These are phyloP conservation scores for Triticum aestivum DNA, from an alignment of 176 grass and related monocot species.

Conservation along the genomic window DNA sequence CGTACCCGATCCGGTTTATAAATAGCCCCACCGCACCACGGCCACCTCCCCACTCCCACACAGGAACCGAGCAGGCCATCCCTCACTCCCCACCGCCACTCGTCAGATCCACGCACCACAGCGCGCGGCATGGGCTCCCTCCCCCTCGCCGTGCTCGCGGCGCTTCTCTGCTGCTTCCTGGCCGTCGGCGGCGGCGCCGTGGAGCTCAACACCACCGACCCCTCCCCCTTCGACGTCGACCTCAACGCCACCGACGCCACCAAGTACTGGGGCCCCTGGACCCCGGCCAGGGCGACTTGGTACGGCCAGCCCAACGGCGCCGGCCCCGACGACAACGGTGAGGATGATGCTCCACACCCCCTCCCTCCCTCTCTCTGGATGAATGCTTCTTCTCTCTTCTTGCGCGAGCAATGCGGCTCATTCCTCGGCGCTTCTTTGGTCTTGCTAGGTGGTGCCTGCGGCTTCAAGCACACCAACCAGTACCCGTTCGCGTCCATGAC, in stretches of 20 bases:
- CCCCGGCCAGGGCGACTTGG: constrained; percentile 69
- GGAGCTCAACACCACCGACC: constrained; percentile 19
- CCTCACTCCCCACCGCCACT: neutral
- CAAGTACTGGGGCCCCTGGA: constrained; percentile 48
- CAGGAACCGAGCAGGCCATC: neutral
- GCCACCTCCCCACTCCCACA: constrained; percentile 10
- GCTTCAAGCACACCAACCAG: constrained; percentile 69
- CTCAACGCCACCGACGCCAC: constrained; percentile 41
- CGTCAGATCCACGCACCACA: constrained; percentile 5
- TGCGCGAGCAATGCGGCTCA: constrained; percentile 33
- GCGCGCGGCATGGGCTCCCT: neutral
- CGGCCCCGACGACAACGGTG: constrained; percentile 81
- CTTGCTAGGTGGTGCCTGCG: constrained; percentile 73
- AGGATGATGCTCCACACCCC: neutral
- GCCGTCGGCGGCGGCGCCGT: constrained; percentile 18
- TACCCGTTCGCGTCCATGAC: constrained; percentile 77
- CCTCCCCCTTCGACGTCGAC: neutral
- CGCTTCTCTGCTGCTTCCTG: constrained; percentile 9
- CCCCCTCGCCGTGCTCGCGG: constrained; percentile 5
- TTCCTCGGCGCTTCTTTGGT: neutral
- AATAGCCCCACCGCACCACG: constrained; percentile 43
- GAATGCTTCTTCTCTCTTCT: neutral
- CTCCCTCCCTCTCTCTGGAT: neutral
- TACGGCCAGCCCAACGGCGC: constrained; percentile 79
- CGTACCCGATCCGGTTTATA: constrained; percentile 36